A percentile compares a stretch with the other conserved stretches of the same genome.
These are phyloP conservation scores for Ophiocordyceps polyrhachis-furcata DNA, from an alignment of 2,329 filamentous ascomycete species.

Conservation along the genomic window DNA sequence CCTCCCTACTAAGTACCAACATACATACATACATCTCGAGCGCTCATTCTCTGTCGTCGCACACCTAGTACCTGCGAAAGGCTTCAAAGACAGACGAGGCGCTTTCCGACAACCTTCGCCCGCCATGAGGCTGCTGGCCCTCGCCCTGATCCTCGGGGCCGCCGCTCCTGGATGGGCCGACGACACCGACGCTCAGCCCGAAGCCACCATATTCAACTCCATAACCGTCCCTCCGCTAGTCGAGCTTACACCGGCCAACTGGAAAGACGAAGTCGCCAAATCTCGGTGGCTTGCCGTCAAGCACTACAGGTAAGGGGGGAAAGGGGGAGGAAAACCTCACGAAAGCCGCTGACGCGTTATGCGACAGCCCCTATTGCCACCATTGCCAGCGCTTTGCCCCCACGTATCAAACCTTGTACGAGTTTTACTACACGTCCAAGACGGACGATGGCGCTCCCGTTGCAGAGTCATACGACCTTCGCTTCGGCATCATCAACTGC, in stretches of 20 bases:
- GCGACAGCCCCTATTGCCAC: constrained; percentile 35
- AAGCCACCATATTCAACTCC: constrained; percentile 44
- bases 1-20: no score
- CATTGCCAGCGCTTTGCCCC: constrained; percentile 72
- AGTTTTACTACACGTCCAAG: constrained; percentile 83
- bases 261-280: constrained; percentile 35
- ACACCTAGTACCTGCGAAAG: no score
- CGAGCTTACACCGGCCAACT: constrained; percentile 38
- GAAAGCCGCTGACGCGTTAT: constrained; percentile 8
- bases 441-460: constrained; percentile 46
- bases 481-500: constrained; percentile 76
- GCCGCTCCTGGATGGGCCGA: constrained; percentile 16
- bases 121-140: constrained; percentile 15
- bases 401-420: constrained; percentile 79
- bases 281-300: constrained; percentile 37
- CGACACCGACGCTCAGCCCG: constrained; percentile 13
- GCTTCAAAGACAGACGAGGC: background rate
- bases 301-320: constrained; percentile 41
- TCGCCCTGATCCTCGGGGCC: constrained; percentile 27
- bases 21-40: no score
- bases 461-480: constrained; percentile 69
- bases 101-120: constrained; percentile 1
- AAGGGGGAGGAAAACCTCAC: background rate
- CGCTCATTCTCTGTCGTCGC: no score
- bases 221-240: constrained; percentile 46